Conservation (phyloP, 164 flowering plant genomes). For the Houttuynia cordata region DNA sequence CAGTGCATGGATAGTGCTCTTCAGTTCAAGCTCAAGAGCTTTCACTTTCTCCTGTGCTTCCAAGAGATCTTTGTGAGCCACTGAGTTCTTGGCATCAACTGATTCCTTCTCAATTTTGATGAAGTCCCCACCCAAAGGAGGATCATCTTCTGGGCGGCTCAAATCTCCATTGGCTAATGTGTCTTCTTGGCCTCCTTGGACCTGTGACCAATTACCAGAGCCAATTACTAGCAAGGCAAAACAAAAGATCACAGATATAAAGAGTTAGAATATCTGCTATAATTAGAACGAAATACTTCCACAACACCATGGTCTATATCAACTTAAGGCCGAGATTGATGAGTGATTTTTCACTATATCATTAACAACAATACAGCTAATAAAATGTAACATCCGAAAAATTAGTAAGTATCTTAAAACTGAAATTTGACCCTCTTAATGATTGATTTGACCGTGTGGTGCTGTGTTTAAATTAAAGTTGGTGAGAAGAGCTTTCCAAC, state of each 20-base stretch:
- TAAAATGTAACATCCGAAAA: too few species aligned
- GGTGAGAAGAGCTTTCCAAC: too few species aligned
- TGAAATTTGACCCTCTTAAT: too few species aligned
- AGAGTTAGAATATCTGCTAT: not conserved
- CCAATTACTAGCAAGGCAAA: not conserved
- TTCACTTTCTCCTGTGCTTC: constrained; percentile 57
- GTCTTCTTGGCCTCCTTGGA: constrained; percentile 7
- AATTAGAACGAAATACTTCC: not conserved
- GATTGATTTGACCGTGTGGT: too few species aligned
- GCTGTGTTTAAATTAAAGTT: too few species aligned
- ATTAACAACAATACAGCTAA: too few species aligned
- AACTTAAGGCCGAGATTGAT: not conserved
- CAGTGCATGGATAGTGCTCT: constrained; percentile 35
- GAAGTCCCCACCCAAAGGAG: constrained; percentile 64
- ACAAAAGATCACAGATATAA: not conserved
- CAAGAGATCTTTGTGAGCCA: constrained; percentile 30
- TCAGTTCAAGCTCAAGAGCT: constrained; percentile 61
- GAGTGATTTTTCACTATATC: too few species aligned
- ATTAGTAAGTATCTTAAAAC: too few species aligned
- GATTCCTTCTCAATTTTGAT: constrained; percentile 87
- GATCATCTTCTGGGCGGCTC: constrained; percentile 38
- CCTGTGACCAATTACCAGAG: constrained; percentile 6
- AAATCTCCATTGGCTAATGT: constrained; percentile 11
- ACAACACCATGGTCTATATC: not conserved
- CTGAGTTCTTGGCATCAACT: constrained; percentile 27